Conservation (phyloP, 805 yeast species). For the Metschnikowia koreensis region DNA sequence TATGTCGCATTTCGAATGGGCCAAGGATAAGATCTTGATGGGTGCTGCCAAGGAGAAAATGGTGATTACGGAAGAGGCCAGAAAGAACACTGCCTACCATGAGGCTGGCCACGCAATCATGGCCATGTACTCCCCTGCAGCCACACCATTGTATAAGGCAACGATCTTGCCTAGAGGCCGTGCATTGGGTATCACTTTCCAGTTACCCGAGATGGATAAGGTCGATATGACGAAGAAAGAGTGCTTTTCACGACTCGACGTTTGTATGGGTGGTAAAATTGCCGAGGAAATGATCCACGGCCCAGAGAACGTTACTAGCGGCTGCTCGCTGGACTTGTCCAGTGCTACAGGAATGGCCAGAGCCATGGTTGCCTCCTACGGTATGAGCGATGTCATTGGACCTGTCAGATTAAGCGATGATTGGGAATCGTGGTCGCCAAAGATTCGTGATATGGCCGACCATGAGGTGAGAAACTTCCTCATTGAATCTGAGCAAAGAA, state of each 20-base stretch:
- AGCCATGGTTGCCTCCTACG: slow-evolving; percentile 95
- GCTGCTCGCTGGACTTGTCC: slow-evolving; percentile 89
- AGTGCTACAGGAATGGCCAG: slow-evolving; percentile 91
- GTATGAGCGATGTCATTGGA: slow-evolving; percentile 93
- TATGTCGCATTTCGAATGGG: slow-evolving; percentile 96
- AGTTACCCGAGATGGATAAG: slow-evolving; percentile 97
- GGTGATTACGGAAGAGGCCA: slow-evolving; percentile 94
- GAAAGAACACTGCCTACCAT: slow-evolving; percentile 94
- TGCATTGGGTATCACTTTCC: slow-evolving; percentile 95
- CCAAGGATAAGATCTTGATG: slow-evolving; percentile 94
- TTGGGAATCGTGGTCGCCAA: slow-evolving; percentile 94
- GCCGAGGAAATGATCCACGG: slow-evolving; percentile 96
- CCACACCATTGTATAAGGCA: slow-evolving; percentile 94
- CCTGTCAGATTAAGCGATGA: slow-evolving; percentile 86
- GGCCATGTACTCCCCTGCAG: slow-evolving; percentile 93
- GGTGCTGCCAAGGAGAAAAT: slow-evolving; percentile 98
- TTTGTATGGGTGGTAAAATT: slow-evolving; percentile 98
- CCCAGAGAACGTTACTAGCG: slow-evolving; percentile 87
- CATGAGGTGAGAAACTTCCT: slow-evolving; percentile 80
- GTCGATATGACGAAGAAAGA: slow-evolving; percentile 88
- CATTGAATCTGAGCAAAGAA: slow-evolving; percentile 74
- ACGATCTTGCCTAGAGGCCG: slow-evolving; percentile 96
- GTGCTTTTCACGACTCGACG: slow-evolving; percentile 89
- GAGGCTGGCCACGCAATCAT: slow-evolving; percentile 99
- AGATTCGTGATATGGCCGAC: slow-evolving; percentile 86